A percentile compares a stretch with the other conserved stretches of the same genome.
Conservation (phyloP, 2,329 filamentous ascomycete species). For the Aspergillus felis region DNA sequence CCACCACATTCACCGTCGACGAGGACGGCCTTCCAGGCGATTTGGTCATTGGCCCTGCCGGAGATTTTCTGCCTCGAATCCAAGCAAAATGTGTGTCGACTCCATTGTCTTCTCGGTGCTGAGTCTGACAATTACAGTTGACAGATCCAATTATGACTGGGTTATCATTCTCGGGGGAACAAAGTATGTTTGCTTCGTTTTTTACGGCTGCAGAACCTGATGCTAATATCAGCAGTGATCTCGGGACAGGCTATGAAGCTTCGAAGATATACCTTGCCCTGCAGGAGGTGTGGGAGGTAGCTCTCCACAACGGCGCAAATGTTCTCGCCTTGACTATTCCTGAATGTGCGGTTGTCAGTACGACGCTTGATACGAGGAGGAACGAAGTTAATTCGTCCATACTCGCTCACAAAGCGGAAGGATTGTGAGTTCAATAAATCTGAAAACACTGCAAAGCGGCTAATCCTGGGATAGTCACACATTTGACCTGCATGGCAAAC, state of each 20-base stretch:
- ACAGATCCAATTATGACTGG: conserved; percentile 50
- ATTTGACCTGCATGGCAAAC: conserved; percentile 53
- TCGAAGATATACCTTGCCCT: conserved; percentile 50
- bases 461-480: conserved; percentile 42
- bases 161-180: conserved; percentile 62
- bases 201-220: neutral
- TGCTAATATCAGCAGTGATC: conserved; percentile 37
- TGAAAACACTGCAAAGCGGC: neutral
- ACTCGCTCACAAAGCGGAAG: conserved; percentile 44
- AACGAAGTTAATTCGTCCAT: conserved; percentile 53
- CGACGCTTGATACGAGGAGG: conserved; percentile 34
- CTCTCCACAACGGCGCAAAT: conserved; percentile 49
- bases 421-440: conserved; percentile 47
- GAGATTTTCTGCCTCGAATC: conserved; percentile 31
- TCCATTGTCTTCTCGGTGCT: neutral
- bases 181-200: conserved; percentile 37
- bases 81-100: conserved; percentile 17
- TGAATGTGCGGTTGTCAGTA: conserved; percentile 40
- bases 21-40: conserved; percentile 54
- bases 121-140: neutral
- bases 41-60: conserved; percentile 35
- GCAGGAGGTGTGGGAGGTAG: conserved; percentile 48
- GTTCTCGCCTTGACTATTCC: conserved; percentile 63
- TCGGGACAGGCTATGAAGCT: conserved; percentile 39
- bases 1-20: conserved; percentile 39